phyloP scores from a whole-genome alignment of 2,329 filamentous ascomycete species.

The Fusarium nematophilum region DNA sequence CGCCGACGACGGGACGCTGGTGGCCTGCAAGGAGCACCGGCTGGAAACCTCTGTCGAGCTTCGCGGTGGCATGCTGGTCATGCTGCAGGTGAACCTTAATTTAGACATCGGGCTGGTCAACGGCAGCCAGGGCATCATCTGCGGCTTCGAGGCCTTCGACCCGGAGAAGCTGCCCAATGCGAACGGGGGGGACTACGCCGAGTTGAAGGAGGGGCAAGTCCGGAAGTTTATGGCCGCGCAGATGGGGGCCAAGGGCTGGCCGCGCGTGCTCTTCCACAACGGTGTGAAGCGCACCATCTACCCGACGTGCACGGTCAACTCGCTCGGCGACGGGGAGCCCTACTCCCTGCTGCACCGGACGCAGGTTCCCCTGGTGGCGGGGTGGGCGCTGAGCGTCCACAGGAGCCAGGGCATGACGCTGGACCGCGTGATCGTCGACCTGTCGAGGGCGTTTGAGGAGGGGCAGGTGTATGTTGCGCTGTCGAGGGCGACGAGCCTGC shows the following conservation, averaged over 20 bases:
- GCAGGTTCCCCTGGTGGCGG: slow-evolving; percentile 69
- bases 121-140: slow-evolving; percentile 43
- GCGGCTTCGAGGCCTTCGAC: slow-evolving; percentile 29
- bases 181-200: slow-evolving; percentile 6
- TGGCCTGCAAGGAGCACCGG: slow-evolving; percentile 11
- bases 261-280: slow-evolving; percentile 62
- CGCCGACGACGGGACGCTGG: slow-evolving; percentile 15
- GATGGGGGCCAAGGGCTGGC: slow-evolving; percentile 23
- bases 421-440: slow-evolving; percentile 66
- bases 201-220: slow-evolving; percentile 18
- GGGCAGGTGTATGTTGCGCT: slow-evolving; percentile 69
- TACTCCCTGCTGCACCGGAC: slow-evolving; percentile 65
- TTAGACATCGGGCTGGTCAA: slow-evolving; percentile 27
- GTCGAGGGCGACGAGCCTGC: slow-evolving; percentile 34
- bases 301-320: slow-evolving; percentile 61
- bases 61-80: slow-evolving; percentile 31
- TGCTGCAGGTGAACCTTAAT: slow-evolving; percentile 42
- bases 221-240: slow-evolving; percentile 12
- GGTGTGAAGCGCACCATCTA: slow-evolving; percentile 57
- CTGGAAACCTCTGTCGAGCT: slow-evolving; percentile 26
- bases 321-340: slow-evolving; percentile 58
- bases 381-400: slow-evolving; percentile 73
- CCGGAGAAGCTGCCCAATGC: background rate
- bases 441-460: slow-evolving; percentile 63
- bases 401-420: slow-evolving; percentile 73